Base-by-base conservation (phyloP, 2,329 filamentous ascomycete genomes). In the Trichoderma hamatum region DNA sequence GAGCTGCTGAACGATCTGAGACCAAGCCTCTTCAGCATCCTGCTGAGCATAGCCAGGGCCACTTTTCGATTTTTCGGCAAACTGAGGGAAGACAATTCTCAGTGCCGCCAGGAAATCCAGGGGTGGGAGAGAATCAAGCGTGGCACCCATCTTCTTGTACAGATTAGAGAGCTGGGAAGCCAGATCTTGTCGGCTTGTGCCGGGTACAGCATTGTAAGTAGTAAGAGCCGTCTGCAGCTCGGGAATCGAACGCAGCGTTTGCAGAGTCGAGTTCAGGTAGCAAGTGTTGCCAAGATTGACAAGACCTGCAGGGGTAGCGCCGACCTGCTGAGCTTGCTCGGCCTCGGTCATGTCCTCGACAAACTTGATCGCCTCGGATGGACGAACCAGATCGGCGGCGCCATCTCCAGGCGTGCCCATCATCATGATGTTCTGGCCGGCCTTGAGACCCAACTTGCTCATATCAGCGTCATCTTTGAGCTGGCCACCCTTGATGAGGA, bases 21-120 rank as follows among this genome's bases (percentile, higher is more conserved):
- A 96, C 94, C 95, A 99, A 58, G 95, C 96, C 80, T 99, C 96
- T 80, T 99, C 96, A 1, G 96, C 96, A 82, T 99, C 96, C 81
- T 99, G 96, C 81, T 99, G 96, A n/a, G 96, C 94, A 77, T 91
- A 98, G 7, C 92, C 94, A 69, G 90, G 85, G 26, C 93, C 92
- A 36, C 90, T 90, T 78, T 92, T 94, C 67, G 93, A 89, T 76
- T 89, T 91, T 81, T 99, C 94, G 13, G 93, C 94, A 77, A 99
- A 99, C 77, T 98, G 96, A 11, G 96, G 96, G 76, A 93, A 97
- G 0, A 89, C 86, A 32, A 84, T 85, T 70, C 95, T 90, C 19
- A 99, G 86, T 4, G 93, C 88, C 74, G 89, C 90, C 70, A 99
- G 84, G 75, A 99, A 98, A 77, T 89, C 87, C 68, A 94, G 82